Evolutionary conservation across 2,329 filamentous ascomycete genomes (phyloP), one percentile per base, ranked within the genome.

Genomic region (Amylocarpus encephaloides): DNA sequence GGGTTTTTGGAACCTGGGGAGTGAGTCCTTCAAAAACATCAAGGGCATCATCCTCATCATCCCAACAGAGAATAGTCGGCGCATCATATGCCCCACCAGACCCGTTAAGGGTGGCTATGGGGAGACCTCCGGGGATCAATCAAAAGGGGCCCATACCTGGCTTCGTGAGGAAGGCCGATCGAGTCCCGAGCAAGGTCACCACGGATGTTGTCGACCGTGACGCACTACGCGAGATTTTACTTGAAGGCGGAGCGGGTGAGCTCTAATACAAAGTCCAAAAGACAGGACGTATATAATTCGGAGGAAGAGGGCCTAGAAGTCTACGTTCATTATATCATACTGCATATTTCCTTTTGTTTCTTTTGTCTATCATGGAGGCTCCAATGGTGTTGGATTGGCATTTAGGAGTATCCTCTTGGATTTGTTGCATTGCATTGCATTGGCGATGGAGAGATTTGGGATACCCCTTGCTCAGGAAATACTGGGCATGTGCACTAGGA

Each of bases 101-200:
- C 68, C 60, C 50, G 66, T 65, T 65, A 42, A 52, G 54, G 48
- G 54, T 56, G 49, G 67, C 70, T 10, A 47, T 69, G 32, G 71
- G 71, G 39, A 74, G 87, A 39, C 69, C 78, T 4, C 79, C 86
- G 1, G 88, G 88, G 0, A 88, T 93, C 63, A 93, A 93, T 61
- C 88, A 92, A 64, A 76, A 79, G 1, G 88, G 88, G 0, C 75
- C 80, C 0, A 84, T 93, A 39, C 80, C 85, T 0, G 87, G 88
- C 0, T 85, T 92, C 56, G 45, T 56, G 10, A 74, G 80, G 22
- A 73, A 78, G 49, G 39, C 35, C 1, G 60, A 61, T n/a, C 62
- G 53, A 33, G 58, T 60, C 22, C 64, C 65, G 6, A 62, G 61
- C 40, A 57, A 59, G 36, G 64, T 66, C 3, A 55, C 44, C n/a